Conservation (phyloP, 192 early-diverging fungal species). For the Tieghemiomyces parasiticus region DNA sequence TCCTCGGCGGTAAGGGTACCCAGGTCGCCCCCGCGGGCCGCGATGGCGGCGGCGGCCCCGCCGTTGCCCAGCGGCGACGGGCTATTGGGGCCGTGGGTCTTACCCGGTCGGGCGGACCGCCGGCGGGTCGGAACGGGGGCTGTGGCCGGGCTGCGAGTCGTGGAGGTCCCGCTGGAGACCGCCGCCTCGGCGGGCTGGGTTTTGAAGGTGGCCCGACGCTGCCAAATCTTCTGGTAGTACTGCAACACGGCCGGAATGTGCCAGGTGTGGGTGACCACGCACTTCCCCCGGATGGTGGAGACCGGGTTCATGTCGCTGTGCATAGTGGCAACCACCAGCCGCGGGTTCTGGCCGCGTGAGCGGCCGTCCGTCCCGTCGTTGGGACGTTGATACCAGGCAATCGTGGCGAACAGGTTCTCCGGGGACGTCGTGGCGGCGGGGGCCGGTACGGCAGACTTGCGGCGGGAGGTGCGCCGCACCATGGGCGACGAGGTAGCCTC, state of each 20-base stretch:
- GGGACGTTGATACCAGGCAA: constrained; percentile 63
- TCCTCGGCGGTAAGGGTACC: constrained; percentile 12
- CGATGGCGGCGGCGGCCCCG: neutral
- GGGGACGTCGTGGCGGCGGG: neutral
- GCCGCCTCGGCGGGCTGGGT: constrained; percentile 5
- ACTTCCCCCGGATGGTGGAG: constrained; percentile 65
- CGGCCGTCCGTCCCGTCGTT: constrained; percentile 50
- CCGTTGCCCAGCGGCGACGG: neutral
- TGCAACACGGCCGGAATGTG: constrained; percentile 29
- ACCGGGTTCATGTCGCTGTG: constrained; percentile 75
- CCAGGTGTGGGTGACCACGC: constrained; percentile 49
- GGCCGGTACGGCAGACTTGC: neutral
- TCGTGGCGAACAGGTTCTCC: constrained; percentile 35
- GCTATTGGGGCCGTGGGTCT: too few species aligned
- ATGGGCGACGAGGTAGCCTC: neutral
- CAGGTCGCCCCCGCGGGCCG: neutral
- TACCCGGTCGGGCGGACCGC: neutral
- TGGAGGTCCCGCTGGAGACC: neutral
- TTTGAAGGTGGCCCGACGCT: constrained; percentile 11
- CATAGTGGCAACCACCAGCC: constrained; percentile 73
- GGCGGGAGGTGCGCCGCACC: too few species aligned
- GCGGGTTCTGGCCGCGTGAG: constrained; percentile 45
- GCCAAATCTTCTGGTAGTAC: constrained; percentile 21
- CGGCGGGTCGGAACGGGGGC: neutral
- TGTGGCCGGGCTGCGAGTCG: neutral